Evolutionary conservation across 805 yeast species (phyloP).

Genomic region (Ogataea polymorpha): DNA sequence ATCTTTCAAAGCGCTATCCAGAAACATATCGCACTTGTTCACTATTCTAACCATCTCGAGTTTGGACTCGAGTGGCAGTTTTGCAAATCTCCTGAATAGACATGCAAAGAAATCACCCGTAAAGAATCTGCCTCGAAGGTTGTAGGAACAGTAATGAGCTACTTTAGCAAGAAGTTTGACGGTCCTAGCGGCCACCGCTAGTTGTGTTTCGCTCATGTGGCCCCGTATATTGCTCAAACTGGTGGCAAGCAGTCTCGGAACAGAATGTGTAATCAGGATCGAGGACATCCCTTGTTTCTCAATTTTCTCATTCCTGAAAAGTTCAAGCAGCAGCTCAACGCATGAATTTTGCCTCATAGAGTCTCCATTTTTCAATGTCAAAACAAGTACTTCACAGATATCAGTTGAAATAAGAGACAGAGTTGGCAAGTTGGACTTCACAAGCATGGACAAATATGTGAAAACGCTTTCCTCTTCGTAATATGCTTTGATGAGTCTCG

Average conservation of each 20-base stretch:
- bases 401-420: constrained; percentile 11
- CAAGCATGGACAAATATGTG: constrained; percentile 8
- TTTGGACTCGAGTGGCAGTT: constrained; percentile 15
- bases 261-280: constrained; percentile 3
- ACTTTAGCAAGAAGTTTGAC: constrained; percentile 15
- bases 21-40: constrained; percentile 7
- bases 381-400: constrained; percentile 8
- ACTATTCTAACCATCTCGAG: constrained; percentile 16
- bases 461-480: constrained; percentile 12
- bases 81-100: constrained; percentile 14
- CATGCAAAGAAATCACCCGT: constrained; percentile 15
- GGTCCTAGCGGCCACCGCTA: constrained; percentile 3
- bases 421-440: constrained; percentile 9
- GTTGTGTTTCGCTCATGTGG: constrained; percentile 14
- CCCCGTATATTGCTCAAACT: constrained; percentile 15
- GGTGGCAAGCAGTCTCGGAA: constrained; percentile 10
- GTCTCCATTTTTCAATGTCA: constrained; percentile 11
- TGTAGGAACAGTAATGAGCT: constrained; percentile 11
- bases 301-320: constrained; percentile 13
- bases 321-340: constrained; percentile 12
- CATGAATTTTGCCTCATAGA: constrained; percentile 7
- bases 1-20: constrained; percentile 5
- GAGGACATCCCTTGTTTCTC: constrained; percentile 13
- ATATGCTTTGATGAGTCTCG: constrained; percentile 5
- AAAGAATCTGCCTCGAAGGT: constrained; percentile 11